These are phyloP conservation scores for Coemansia sp. DNA, from an alignment of 192 early-diverging fungal species.

Conservation along the genomic window DNA sequence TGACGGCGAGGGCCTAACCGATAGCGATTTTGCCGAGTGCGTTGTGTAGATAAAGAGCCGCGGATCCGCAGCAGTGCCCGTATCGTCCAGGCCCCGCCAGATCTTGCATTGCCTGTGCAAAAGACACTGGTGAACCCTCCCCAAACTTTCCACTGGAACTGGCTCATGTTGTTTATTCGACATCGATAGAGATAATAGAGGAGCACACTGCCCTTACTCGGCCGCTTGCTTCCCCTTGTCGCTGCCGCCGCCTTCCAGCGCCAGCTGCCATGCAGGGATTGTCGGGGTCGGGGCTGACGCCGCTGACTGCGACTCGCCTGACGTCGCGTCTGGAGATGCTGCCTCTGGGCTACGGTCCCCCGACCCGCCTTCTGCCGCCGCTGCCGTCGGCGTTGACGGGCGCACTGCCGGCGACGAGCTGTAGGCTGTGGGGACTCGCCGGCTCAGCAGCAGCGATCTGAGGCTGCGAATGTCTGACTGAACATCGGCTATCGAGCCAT, in stretches of 20 bases:
- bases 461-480: conserved; percentile 93
- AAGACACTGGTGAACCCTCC: too few species aligned
- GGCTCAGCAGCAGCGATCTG: conserved; percentile 82
- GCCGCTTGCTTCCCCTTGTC: conserved; percentile 23
- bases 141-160: too few species aligned
- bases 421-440: conserved; percentile 54
- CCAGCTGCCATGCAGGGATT: conserved; percentile 70
- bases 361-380: neutral
- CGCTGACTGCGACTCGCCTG: conserved; percentile 8
- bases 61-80: too few species aligned
- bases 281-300: conserved; percentile 30
- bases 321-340: neutral
- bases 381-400: conserved; percentile 23
- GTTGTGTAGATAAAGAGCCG: conserved; percentile 7
- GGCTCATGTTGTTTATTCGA: too few species aligned
- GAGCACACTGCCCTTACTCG: neutral
- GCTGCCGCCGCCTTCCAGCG: conserved; percentile 16
- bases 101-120: too few species aligned
- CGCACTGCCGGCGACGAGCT: conserved; percentile 34
- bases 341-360: neutral
- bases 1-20: conserved; percentile 36
- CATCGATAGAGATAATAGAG: neutral
- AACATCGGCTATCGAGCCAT: conserved; percentile 55
- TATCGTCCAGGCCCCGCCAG: too few species aligned
- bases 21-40: conserved; percentile 17